These are phyloP conservation scores for Micractinium sp. DNA, from an alignment of 139 green algal genomes.

Conservation along the genomic window DNA sequence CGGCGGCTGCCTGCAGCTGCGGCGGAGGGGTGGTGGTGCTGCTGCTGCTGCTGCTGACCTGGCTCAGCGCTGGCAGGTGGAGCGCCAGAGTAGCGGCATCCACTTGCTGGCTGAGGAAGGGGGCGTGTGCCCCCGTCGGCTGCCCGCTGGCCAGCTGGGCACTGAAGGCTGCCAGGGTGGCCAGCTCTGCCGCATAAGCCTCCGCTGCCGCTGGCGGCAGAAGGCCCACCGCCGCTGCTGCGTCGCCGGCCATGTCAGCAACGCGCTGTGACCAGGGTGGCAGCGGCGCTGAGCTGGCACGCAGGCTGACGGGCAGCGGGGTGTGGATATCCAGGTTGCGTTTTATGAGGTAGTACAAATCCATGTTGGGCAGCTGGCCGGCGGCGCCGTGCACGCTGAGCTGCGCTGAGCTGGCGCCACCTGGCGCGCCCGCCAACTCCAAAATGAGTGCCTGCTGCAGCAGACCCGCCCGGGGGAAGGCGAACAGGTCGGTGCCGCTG, in stretches of 20 bases:
- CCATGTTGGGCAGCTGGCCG: conserved; percentile 83
- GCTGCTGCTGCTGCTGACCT: neutral
- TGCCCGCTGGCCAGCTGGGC: conserved; percentile 5
- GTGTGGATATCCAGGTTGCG: conserved; percentile 33
- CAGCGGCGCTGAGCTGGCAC: neutral
- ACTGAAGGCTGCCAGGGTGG: conserved; percentile 16
- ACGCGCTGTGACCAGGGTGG: neutral
- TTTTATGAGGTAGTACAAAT: conserved; percentile 72
- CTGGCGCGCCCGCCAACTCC: conserved; percentile 38
- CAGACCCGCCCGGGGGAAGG: conserved; percentile 49
- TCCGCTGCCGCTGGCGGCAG: neutral
- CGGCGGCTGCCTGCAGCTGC: neutral
- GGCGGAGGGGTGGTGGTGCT: neutral
- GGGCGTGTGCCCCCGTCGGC: conserved; percentile 13
- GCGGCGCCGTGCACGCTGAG: conserved; percentile 61
- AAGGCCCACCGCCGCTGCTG: neutral
- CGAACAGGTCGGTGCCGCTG: neutral
- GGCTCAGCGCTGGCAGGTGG: neutral
- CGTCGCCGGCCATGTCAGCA: neutral
- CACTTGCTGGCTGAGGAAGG: conserved; percentile 4
- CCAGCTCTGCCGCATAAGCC: neutral
- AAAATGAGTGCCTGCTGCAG: conserved; percentile 83
- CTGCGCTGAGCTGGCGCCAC: conserved; percentile 26
- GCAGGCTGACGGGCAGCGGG: neutral
- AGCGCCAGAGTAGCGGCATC: conserved; percentile 24